These are phyloP conservation scores for Curvularia sp. DNA, from an alignment of 2,329 filamentous ascomycete species.

Conservation along the genomic window DNA sequence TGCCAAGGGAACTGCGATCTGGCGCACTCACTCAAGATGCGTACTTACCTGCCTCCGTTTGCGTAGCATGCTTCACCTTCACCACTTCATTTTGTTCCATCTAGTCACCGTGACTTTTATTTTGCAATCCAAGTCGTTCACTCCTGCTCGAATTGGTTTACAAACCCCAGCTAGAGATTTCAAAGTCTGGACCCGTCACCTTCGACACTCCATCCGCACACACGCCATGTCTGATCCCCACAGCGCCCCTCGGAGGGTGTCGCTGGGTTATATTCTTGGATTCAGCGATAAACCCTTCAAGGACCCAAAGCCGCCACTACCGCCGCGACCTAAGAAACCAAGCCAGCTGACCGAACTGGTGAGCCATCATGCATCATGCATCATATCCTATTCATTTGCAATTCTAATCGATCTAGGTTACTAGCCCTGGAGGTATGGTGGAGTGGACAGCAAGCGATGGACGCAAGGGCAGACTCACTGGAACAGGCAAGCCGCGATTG, in stretches of 20 bases:
- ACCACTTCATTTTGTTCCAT: background rate
- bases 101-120: too few species aligned
- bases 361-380: background rate
- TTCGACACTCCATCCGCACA: background rate
- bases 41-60: background rate
- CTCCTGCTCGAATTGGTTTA: background rate
- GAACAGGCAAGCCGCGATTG: constrained; percentile 25
- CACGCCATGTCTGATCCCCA: constrained; percentile 26
- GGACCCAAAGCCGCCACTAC: constrained; percentile 23
- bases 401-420: constrained; percentile 25
- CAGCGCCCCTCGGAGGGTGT: constrained; percentile 27
- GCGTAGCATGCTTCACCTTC: background rate
- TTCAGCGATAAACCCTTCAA: constrained; percentile 44
- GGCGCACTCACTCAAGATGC: background rate
- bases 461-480: constrained; percentile 37
- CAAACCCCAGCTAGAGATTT: background rate
- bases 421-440: constrained; percentile 35
- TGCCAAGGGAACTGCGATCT: background rate
- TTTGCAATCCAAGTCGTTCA: background rate
- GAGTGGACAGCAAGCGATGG: constrained; percentile 48
- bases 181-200: background rate
- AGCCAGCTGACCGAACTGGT: constrained; percentile 27
- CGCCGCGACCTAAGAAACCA: constrained; percentile 9
- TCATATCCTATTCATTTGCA: background rate
- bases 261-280: constrained; percentile 40